These are phyloP conservation scores for Eucalyptus paniculata DNA, from an alignment of 345 rosid genomes.

Conservation along the genomic window DNA sequence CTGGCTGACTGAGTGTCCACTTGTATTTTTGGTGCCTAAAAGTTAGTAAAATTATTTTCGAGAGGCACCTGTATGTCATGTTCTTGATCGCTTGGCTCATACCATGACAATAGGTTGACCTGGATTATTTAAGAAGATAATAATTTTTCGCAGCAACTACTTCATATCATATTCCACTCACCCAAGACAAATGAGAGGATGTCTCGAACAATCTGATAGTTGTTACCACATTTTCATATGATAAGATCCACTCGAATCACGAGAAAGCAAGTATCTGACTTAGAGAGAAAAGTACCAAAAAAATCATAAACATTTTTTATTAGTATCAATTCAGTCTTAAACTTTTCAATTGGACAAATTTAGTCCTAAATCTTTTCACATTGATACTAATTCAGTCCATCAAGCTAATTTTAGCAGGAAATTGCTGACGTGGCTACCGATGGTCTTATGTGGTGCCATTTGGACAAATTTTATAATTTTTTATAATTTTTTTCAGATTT, in stretches of 20 bases:
- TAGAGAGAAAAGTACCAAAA: background rate
- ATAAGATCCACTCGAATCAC: background rate
- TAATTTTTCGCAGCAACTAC: background rate
- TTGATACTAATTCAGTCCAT: too few species aligned
- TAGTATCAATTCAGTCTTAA: too few species aligned
- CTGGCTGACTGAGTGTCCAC: background rate
- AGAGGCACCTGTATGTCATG: background rate
- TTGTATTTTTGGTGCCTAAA: background rate
- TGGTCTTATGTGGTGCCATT: too few species aligned
- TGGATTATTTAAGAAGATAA: background rate
- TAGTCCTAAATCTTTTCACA: too few species aligned
- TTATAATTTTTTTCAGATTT: too few species aligned
- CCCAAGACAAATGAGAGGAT: background rate
- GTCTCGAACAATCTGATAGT: background rate
- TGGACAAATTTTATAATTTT: too few species aligned
- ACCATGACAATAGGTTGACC: background rate
- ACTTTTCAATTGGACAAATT: too few species aligned
- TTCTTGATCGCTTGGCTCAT: background rate
- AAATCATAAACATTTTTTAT: too few species aligned
- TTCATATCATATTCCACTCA: background rate
- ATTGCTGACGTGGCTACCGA: fast-evolving
- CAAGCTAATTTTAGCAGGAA: fast-evolving
- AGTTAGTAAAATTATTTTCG: background rate
- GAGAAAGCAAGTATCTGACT: background rate
- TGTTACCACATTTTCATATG: background rate